Percentiles rank a stretch among this genome's conserved stretches.
Conservation (phyloP, 768 basidiomycete genomes). For the Holtermannia corniformis region DNA sequence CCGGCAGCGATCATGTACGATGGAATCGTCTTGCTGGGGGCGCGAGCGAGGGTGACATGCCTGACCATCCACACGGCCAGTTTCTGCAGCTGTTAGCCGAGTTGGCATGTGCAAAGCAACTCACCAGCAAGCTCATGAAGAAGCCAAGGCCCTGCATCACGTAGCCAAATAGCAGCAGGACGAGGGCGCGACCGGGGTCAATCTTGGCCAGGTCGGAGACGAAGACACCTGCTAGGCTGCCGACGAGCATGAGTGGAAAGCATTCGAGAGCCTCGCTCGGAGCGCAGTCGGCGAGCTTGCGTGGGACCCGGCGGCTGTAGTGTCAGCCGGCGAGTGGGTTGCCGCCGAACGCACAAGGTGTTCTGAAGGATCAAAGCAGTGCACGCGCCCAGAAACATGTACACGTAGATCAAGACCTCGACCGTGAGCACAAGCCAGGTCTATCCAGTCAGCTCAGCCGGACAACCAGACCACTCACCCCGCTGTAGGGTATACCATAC, state of each 20-base stretch:
- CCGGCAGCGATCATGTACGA: conserved; percentile 10
- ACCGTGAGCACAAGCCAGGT: conserved; percentile 3
- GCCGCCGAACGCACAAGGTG: conserved; percentile 5
- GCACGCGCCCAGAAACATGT: neutral
- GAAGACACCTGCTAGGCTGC: conserved; percentile 7
- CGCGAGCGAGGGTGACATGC: conserved; percentile 4
- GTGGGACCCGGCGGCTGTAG: conserved; percentile 5
- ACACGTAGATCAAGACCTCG: conserved; percentile 11
- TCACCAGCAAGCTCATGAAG: conserved; percentile 8
- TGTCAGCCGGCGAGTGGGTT: neutral
- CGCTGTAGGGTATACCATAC: conserved; percentile 9
- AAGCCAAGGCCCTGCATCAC: conserved; percentile 8
- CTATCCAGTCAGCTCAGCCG: neutral
- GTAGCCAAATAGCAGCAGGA: conserved; percentile 5
- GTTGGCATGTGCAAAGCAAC: neutral
- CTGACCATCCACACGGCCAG: conserved; percentile 10
- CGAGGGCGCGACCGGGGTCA: conserved; percentile 1
- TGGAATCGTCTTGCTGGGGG: conserved; percentile 4
- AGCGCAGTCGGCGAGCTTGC: conserved; percentile 3
- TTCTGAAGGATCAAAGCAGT: conserved; percentile 6
- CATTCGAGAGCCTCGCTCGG: conserved; percentile 9
- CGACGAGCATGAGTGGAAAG: conserved; percentile 14
- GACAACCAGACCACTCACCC: neutral
- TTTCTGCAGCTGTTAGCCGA: neutral
- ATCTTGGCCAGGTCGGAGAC: conserved; percentile 6